phyloP scores from a whole-genome alignment of 495 filamentous ascomycete genomes.

The Sphaerosporella brunnea region DNA sequence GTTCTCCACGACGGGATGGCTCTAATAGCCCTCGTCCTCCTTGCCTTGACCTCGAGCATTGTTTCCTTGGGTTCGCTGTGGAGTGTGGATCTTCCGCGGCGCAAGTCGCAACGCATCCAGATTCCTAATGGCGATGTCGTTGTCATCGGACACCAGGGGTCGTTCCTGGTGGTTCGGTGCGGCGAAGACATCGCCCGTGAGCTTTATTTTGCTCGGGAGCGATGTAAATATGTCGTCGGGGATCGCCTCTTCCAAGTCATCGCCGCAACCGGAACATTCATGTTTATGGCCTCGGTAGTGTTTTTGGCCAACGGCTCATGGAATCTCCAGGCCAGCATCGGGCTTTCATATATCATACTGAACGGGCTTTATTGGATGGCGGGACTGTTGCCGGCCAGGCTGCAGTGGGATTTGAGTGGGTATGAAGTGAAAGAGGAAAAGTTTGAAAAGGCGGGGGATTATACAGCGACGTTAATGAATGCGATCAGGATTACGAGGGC shows the following conservation, averaged over 20 bases:
- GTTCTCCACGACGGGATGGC: slow-evolving; percentile 40
- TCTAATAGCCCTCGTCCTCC: slow-evolving; percentile 31
- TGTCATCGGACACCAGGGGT: slow-evolving; percentile 37
- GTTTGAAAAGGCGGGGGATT: neutral
- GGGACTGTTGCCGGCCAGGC: slow-evolving; percentile 29
- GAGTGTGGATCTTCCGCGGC: slow-evolving; percentile 35
- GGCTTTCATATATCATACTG: slow-evolving; percentile 38
- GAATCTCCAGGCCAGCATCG: slow-evolving; percentile 41
- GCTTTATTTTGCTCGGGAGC: slow-evolving; percentile 43
- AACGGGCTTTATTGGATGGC: slow-evolving; percentile 44
- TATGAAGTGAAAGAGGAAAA: slow-evolving; percentile 1
- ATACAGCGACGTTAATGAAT: neutral
- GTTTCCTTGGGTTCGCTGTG: slow-evolving; percentile 39
- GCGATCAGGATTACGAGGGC: neutral
- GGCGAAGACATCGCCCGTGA: slow-evolving; percentile 46
- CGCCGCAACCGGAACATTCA: slow-evolving; percentile 39
- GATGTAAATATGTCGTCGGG: slow-evolving; percentile 35
- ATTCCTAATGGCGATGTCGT: slow-evolving; percentile 44
- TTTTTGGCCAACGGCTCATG: slow-evolving; percentile 44
- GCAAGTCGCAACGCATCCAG: slow-evolving; percentile 30
- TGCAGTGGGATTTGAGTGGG: slow-evolving; percentile 2
- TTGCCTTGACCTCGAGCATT: slow-evolving; percentile 34
- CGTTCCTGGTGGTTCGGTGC: slow-evolving; percentile 43
- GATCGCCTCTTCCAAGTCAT: slow-evolving; percentile 32
- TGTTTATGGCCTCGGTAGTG: slow-evolving; percentile 45